Evolutionary conservation across 2,329 filamentous ascomycete species (phyloP), one percentile per base, ranked within the genome.

Genomic region (Grosmannia serpens): DNA sequence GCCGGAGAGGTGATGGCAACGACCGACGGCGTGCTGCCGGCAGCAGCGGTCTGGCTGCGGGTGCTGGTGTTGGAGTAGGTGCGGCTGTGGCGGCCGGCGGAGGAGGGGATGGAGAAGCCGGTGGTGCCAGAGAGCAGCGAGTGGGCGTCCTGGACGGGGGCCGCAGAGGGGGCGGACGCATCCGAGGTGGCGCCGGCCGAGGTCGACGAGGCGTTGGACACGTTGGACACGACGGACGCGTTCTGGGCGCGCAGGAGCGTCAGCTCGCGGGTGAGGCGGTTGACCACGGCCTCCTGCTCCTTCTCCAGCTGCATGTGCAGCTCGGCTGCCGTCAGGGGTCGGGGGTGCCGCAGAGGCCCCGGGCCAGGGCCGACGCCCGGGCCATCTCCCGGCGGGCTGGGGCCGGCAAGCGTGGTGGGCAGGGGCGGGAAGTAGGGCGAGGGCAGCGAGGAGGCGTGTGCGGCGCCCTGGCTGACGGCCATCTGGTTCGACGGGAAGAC

Each of bases 261-360:
- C 41, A 97, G 83, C 70, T 97, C 92, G 59, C 92, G 87, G 0
- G 89, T 95, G 35, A 97, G 79, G 38, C 92, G 89, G 74, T 97
- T 97, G 61, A 96, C 91, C 66, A 96, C 87, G 41, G 91, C 89
- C 72, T 97, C 92, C 67, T 97, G 91, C 69, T 97, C 92, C 71
- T 95, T 94, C 73, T 97, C 92, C 29, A 96, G 78, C 74, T 96
- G 84, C 60, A 88, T 78, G 71, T 96, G 91, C 61, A 97, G 78
- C 70, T 97, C 92, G 4, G 90, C 88, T 1, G 90, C 86, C 0
- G 92, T 96, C 70, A 96, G 75, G 4, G 91, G 91, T 41, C 89
- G 82, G 7, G 92, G 91, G 70, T 96, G 91, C 62, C 92, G 83
- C 66, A 95, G 74, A 4, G 92, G 91, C 0, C 87, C 88, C 58